These are phyloP conservation scores for Medicago ruthenica DNA, from an alignment of 306 rosid genomes.

Conservation along the genomic window DNA sequence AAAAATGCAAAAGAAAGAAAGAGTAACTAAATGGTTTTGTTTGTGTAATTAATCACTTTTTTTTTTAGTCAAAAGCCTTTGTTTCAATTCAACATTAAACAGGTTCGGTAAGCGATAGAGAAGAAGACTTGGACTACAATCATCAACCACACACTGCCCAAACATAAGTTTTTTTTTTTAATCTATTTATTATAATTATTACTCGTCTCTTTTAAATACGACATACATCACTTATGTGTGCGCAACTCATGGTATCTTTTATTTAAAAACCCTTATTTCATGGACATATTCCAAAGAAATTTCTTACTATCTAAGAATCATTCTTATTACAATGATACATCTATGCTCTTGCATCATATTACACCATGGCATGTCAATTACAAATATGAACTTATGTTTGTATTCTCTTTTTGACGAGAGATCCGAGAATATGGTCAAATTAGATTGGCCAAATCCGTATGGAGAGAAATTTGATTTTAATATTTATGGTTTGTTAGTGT, in stretches of 20 bases:
- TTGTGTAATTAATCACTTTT: no score
- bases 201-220: no score
- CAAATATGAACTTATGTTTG: background rate
- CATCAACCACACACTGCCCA: no score
- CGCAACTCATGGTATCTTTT: background rate
- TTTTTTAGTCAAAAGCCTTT: no score
- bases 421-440: background rate
- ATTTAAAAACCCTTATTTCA: background rate
- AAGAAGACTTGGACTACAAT: no score
- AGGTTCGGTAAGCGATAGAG: no score
- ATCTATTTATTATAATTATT: no score
- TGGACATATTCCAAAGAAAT: background rate
- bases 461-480: background rate
- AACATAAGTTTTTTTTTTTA: no score
- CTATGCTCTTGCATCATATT: background rate
- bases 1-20: no score
- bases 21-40: no score
- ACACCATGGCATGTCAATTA: background rate
- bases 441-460: background rate
- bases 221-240: no score
- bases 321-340: background rate
- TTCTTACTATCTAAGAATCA: background rate
- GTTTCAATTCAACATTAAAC: no score
- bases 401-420: background rate
- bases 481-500: background rate